Base-by-base conservation (phyloP, 306 rosid species). In the Vachellia collinsii region DNA sequence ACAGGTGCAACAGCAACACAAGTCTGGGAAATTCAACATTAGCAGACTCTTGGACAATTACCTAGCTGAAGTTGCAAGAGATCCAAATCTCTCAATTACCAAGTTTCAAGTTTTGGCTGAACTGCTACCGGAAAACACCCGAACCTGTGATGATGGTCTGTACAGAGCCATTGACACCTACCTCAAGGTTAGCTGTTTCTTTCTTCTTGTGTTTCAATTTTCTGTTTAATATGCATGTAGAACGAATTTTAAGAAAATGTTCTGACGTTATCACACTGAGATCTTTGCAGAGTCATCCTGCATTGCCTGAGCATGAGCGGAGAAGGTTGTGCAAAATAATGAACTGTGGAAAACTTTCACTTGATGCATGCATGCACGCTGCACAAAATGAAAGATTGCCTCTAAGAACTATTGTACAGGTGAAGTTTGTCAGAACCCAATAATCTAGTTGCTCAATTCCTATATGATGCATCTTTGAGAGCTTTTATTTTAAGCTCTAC, bases 341-440 rank as follows among this genome's bases (percentile, higher is more conserved):
- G 97, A 95, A 87, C 85, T 86, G 96, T 58, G 88, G 90, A 81
- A 95, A 91, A 88, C 89, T 95, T 46, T 95, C 99, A n/a, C 90
- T 93, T 65, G 99, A 95, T 71, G 99, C 96, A 61, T 89, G 99
- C 80, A 80, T 83, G 77, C 99, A 93, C 66, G 97, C 98, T 19
- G 97, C 99, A 72, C 99, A 92, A 81, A 95, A 95, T 70, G 99
- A 95, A 50, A 85, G 99, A 72, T 86, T 95, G 91, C 98, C 99
- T 77, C 87, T 93, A 80, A 79, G 94, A 93, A 93, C 90, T 8
- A 72, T 87, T 81, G 88, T 93, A 80, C 98, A 93, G 98, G 99
- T 95, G 88, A 82, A 70, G 75, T 68, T 78, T 74, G 20, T 70
- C 39, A 25, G 72, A 79, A 72, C 70, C 62, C 74, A 66, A 43